Evolutionary conservation across 768 basidiomycete genomes (phyloP).

Genomic region (Flagelloscypha sp.): DNA sequence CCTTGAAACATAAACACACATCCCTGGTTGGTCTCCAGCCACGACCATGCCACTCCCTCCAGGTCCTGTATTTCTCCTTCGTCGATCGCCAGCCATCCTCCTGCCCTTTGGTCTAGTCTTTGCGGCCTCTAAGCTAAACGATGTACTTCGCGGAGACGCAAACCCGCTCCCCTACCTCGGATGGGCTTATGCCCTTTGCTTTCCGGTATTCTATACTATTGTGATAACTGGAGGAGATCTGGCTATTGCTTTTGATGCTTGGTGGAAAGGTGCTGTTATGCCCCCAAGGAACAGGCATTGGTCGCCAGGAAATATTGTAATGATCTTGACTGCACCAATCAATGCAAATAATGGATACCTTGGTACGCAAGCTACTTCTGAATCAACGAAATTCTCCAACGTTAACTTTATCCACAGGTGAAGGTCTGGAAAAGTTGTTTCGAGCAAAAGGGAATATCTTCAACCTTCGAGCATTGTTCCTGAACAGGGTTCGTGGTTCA

Average conservation of each 20-base stretch:
- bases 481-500: slow-evolving; percentile 11
- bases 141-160: neutral
- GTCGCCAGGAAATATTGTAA: too few species aligned
- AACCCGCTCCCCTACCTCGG: slow-evolving; percentile 1
- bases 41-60: slow-evolving; percentile 8
- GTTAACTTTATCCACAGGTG: too few species aligned
- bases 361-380: too few species aligned
- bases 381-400: too few species aligned
- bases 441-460: too few species aligned
- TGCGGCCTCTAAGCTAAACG: neutral
- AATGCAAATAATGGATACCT: too few species aligned
- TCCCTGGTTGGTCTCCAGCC: too few species aligned
- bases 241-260: slow-evolving; percentile 3
- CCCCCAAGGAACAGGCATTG: too few species aligned
- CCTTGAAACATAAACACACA: too few species aligned
- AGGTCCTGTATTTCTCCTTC: slow-evolving; percentile 8
- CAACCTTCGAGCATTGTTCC: too few species aligned
- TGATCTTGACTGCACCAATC: slow-evolving; percentile 22
- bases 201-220: slow-evolving; percentile 1
- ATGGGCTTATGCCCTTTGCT: slow-evolving; percentile 6
- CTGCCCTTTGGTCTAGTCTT: slow-evolving; percentile 3
- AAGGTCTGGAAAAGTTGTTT: too few species aligned
- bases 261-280: slow-evolving; percentile 4
- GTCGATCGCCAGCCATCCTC: slow-evolving; percentile 4
- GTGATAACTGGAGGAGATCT: slow-evolving; percentile 6